These are phyloP conservation scores for Vigna nakashimae DNA, from an alignment of 306 rosid genomes.

Conservation along the genomic window DNA sequence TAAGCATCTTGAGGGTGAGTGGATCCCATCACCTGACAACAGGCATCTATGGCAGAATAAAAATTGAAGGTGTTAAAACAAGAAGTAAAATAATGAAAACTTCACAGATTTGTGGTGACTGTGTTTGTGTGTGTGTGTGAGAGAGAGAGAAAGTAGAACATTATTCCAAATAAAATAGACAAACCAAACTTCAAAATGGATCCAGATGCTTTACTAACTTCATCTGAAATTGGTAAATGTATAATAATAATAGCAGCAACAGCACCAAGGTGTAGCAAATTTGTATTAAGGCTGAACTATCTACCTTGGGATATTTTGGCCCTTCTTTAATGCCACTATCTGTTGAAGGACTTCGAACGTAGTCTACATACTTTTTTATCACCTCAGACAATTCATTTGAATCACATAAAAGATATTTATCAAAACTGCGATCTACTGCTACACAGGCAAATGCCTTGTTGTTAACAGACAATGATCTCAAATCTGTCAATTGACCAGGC, in stretches of 20 bases:
- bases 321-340: constrained; percentile 48
- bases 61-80: neutral
- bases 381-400: constrained; percentile 65
- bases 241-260: neutral
- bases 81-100: neutral
- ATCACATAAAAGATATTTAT: constrained; percentile 72
- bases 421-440: constrained; percentile 69
- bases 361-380: constrained; percentile 63
- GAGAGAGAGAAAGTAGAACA: neutral
- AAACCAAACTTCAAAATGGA: constrained; percentile 39
- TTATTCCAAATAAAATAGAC: neutral
- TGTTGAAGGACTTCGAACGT: constrained; percentile 45
- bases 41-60: neutral
- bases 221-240: constrained; percentile 19
- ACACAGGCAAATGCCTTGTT: constrained; percentile 89
- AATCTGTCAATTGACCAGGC: constrained; percentile 95
- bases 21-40: neutral
- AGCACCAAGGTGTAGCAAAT: constrained; percentile 15
- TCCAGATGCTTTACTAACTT: constrained; percentile 17
- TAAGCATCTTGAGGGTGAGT: neutral
- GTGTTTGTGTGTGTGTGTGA: neutral
- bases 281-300: constrained; percentile 13
- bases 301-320: constrained; percentile 91
- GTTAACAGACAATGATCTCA: constrained; percentile 83
- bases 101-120: neutral